Conservation (phyloP, 768 basidiomycete species). For the Suillus tomentosus region DNA sequence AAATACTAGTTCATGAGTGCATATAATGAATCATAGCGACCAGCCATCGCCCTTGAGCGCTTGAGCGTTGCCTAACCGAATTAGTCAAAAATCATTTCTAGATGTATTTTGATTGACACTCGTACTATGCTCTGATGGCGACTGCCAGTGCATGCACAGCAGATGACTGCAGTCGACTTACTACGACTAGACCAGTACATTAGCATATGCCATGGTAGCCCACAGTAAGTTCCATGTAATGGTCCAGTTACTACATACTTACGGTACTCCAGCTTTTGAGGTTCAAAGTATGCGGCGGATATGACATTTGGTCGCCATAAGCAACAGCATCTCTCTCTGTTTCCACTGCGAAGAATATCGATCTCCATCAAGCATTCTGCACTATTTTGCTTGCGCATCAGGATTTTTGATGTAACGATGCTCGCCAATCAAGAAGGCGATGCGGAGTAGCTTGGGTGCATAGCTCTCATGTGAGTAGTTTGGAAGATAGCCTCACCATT, state of each 20-base stretch:
- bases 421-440: neutral
- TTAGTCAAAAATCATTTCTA: neutral
- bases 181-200: neutral
- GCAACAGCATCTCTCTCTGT: neutral
- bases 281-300: neutral
- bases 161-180: neutral
- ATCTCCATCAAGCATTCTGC: neutral
- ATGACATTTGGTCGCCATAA: neutral
- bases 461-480: neutral
- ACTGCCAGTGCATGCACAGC: neutral
- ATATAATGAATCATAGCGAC: too few relatives aligned
- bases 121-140: neutral
- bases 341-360: neutral
- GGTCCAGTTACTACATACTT: neutral
- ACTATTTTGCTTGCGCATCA: too few relatives aligned
- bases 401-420: neutral
- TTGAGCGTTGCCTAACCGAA: neutral
- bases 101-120: too few relatives aligned
- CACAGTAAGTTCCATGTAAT: neutral
- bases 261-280: neutral
- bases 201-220: too few relatives aligned
- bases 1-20: neutral
- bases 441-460: neutral
- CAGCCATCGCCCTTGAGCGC: neutral
- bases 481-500: neutral